Percentiles rank a stretch among this genome's conserved stretches.
These are phyloP conservation scores for Jamesozyma hellenica DNA, from an alignment of 805 yeast genomes.

Conservation along the genomic window DNA sequence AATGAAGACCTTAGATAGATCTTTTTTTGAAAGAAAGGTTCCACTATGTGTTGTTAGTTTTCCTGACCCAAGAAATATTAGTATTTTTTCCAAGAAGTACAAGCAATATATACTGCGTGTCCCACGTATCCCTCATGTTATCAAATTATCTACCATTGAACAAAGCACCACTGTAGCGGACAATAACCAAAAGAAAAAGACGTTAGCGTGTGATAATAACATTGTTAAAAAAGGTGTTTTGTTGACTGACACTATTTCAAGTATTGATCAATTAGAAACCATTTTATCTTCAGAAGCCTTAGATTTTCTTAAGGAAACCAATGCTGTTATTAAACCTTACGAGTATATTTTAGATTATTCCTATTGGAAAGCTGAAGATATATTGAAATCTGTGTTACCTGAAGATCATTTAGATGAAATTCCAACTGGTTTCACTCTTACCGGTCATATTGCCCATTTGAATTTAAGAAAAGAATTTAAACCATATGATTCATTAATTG, in stretches of 20 bases:
- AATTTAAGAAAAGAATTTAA: slow-evolving; percentile 76
- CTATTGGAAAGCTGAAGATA: slow-evolving; percentile 86
- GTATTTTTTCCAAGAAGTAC: slow-evolving; percentile 49
- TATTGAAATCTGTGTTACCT: slow-evolving; percentile 69
- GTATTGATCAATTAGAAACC: slow-evolving; percentile 29
- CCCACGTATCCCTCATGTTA: slow-evolving; percentile 64
- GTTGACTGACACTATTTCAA: slow-evolving; percentile 42
- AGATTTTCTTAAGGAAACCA: slow-evolving; percentile 37
- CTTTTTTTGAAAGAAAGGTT: slow-evolving; percentile 48
- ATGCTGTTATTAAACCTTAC: slow-evolving; percentile 43
- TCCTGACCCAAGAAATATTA: slow-evolving; percentile 54
- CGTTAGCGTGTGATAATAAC: slow-evolving; percentile 22
- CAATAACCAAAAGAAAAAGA: slow-evolving; percentile 8
- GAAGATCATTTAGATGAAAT: slow-evolving; percentile 51
- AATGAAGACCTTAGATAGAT: slow-evolving; percentile 57
- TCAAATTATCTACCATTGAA: slow-evolving; percentile 27
- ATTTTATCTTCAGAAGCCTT: slow-evolving; percentile 36
- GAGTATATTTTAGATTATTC: slow-evolving; percentile 53
- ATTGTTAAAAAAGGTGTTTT: slow-evolving; percentile 37
- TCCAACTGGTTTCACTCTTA: slow-evolving; percentile 85
- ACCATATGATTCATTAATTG: slow-evolving; percentile 72
- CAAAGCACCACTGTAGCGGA: slow-evolving; percentile 6
- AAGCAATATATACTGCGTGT: slow-evolving; percentile 53
- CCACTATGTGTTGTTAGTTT: slow-evolving; percentile 59
- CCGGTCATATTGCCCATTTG: slow-evolving; percentile 93